Percentiles rank a stretch among this genome's conserved stretches.
Evolutionary conservation across 83 land plant genomes (phyloP).

Genomic region (Picea mariana): DNA sequence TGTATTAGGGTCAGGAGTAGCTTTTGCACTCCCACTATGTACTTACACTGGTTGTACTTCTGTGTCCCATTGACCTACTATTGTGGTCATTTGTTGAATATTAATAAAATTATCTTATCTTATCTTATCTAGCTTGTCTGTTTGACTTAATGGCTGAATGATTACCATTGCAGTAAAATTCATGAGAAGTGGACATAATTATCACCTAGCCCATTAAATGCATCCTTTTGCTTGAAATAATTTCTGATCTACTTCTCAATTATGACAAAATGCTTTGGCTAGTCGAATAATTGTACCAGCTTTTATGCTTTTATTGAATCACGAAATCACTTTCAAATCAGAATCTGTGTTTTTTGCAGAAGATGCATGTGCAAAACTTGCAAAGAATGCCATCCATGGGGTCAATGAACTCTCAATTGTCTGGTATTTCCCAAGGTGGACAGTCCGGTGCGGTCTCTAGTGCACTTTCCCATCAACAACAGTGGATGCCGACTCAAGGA

Average conservation of each 20-base stretch:
- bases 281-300: neutral
- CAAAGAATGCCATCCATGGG: constrained; percentile 26
- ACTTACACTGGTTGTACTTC: no score
- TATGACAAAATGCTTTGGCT: neutral
- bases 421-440: constrained; percentile 29
- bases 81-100: no score
- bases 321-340: neutral
- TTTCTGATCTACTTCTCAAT: neutral
- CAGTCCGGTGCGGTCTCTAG: neutral
- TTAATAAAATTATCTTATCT: no score
- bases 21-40: no score
- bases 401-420: constrained; percentile 21
- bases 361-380: constrained; percentile 32
- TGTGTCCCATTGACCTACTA: no score
- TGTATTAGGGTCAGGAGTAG: no score
- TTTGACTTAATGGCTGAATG: neutral
- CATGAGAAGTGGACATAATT: neutral
- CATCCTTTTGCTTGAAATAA: neutral
- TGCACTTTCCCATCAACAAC: constrained; percentile 29
- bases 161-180: neutral
- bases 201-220: neutral
- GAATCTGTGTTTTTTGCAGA: constrained; percentile 23
- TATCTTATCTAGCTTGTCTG: no score
- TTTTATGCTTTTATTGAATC: neutral
- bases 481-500: constrained; percentile 44